Base-by-base conservation (phyloP, 1,284 basidiomycete genomes). In the Rhizopogon parksii region DNA sequence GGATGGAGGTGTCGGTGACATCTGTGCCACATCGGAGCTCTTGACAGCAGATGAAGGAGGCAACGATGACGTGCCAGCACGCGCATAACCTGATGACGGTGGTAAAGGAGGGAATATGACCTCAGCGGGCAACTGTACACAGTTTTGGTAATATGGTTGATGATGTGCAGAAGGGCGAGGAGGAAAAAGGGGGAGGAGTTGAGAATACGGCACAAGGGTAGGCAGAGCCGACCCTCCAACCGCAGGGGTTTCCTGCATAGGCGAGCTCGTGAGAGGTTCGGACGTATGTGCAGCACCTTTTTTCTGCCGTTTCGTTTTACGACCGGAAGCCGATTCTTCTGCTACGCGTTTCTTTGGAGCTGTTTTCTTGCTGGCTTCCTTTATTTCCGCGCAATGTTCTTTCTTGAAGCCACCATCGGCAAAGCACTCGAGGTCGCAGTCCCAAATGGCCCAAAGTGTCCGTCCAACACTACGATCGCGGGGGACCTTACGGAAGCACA, bases 371-470 rank as follows among this genome's bases (percentile, higher is more conserved):
- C 61, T 63, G 25, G 70, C 67, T 47, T 65, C 68, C 49, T 74
- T 75, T 64, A 82, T 76, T 51, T 87, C 84, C 30, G 79, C 78
- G 56, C 84, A 86, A 21, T 83, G 70, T 24, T 81, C 72, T 60
- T 86, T 87, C 61, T 78, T 78, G 66, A 87, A 88, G 17, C 80
- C 81, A 25, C 85, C 85, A 37, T 78, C 78, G 50, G 78, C 74
- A 57, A 88, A 88, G 55, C 84, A 87, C 27, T 80, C 76, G 17
- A 88, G 55, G 59, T 88, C 85, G 53, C 80, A 76, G 57, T 88
- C 83, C 67, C 78, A 85, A 51, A 88, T 84, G 1, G 85, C 85
- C 85, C 85, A 88, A 19, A 83, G 74, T 9, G 85, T 88, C 46
- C 85, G 76, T 8, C 86, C 85, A 43, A 83, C 73, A 15, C 80